Conservation (phyloP, 2,329 filamentous ascomycete genomes). For the Pyricularia grisea region DNA sequence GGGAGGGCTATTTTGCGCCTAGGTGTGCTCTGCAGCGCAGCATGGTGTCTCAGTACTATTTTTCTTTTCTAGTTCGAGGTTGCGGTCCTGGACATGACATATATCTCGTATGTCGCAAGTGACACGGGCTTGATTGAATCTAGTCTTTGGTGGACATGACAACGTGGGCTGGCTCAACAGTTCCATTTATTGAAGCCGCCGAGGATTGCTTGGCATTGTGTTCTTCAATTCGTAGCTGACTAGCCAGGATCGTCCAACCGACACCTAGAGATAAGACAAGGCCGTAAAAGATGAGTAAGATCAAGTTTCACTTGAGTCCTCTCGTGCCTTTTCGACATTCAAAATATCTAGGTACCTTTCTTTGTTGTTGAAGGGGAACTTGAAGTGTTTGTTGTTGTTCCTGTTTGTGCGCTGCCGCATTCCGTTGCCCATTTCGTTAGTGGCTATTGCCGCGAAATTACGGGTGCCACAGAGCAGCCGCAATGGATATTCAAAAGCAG, state of each 20-base stretch:
- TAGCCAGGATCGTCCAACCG: neutral
- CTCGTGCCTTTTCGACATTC: neutral
- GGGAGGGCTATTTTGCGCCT: neutral
- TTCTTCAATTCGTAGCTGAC: neutral
- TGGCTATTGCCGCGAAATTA: constrained; percentile 12
- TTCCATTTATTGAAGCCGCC: neutral
- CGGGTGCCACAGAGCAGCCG: constrained; percentile 10
- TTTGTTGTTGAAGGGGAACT: neutral
- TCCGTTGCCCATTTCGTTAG: constrained; percentile 10
- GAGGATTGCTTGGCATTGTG: neutral
- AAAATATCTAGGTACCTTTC: neutral
- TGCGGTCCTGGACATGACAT: neutral
- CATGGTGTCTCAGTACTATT: neutral
- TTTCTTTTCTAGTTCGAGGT: neutral
- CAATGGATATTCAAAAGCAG: neutral
- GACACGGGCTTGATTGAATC: neutral
- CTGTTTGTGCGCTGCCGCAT: neutral
- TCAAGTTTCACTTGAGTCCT: neutral
- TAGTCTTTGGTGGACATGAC: neutral
- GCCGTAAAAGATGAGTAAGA: neutral
- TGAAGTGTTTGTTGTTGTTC: constrained; percentile 6
- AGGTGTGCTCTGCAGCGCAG: neutral
- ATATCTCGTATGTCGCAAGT: neutral
- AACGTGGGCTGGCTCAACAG: neutral
- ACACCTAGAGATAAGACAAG: neutral